Base-by-base conservation (phyloP, 1,284 basidiomycete species). In the Cutaneotrichosporon daszewskae region DNA sequence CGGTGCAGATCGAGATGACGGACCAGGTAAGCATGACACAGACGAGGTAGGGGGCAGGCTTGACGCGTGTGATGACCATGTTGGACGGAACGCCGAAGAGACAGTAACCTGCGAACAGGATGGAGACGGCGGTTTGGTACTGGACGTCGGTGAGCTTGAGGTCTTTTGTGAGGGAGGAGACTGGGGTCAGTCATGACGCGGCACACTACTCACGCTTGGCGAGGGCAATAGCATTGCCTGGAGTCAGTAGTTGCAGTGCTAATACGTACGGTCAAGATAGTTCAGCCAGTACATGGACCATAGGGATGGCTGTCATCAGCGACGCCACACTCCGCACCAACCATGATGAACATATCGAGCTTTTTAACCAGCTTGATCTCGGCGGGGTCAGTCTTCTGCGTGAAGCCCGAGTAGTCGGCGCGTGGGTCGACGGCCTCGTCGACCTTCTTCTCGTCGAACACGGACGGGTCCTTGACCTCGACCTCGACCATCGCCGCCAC, bases 71-170 rank as follows among this genome's bases (percentile, higher is more conserved):
- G 51, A 68, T 54, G 37, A 70, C 28, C 53, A 64, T 50, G 45
- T 66, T 68, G 16, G 62, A 62, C 2, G 64, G 65, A 42, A 68
- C 51, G 37, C 66, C 59, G 45, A 66, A 49, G 18, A 62, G 37
- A 33, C 61, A 59, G 46, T 70, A 69, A 13, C 64, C 61, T 9
- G 60, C 62, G 47, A 58, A 72, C 24, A 72, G 64, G 43, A 71
- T 67, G 1, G 58, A 60, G 14, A 72, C 55, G 25, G 58, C 58
- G 1, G 62, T 67, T 25, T 59, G 50, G 43, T 63, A 62, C 43
- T 62, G 53, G 0, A 49, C 40, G 37, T 58, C 51, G 37, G 17
- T 54, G 18, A 69, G 47, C 25, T 44, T 34, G 26, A 71, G 61
- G 37, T 71, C 64, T 19, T 50, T 39, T 16, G 28, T 34, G 20